phyloP scores from a whole-genome alignment of 768 basidiomycete species.

The Pleurotus sapidus region DNA sequence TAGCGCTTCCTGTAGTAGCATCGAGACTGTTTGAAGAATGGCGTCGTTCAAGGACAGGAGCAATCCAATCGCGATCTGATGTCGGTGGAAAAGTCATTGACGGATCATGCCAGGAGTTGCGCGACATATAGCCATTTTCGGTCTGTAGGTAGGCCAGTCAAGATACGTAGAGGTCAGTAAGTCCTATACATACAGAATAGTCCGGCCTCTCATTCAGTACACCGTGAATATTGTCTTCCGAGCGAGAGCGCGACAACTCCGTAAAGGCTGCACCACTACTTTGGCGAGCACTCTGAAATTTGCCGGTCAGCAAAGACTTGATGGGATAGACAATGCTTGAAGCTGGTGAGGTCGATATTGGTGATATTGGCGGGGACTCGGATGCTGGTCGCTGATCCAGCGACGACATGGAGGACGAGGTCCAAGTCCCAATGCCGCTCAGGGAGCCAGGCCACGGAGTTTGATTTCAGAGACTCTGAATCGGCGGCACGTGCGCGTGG shows the following conservation, averaged over 20 bases:
- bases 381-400: background rate
- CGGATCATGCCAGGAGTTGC: too few species aligned
- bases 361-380: background rate
- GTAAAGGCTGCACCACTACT: background rate
- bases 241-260: background rate
- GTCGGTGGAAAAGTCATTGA: background rate
- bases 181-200: too few species aligned
- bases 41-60: background rate
- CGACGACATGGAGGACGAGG: background rate
- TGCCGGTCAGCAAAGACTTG: background rate
- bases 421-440: background rate
- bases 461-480: background rate
- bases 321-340: slow-evolving; percentile 2
- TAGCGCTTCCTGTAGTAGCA: background rate
- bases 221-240: background rate
- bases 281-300: background rate
- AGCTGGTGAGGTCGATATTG: background rate
- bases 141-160: too few species aligned
- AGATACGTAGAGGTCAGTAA: too few species aligned
- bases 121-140: too few species aligned
- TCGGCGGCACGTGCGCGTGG: too few species aligned
- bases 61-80: background rate
- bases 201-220: too few species aligned
- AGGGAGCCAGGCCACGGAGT: background rate
- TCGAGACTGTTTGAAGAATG: too few species aligned